Evolutionary conservation across 2,329 filamentous ascomycete species (phyloP).

Genomic region (Penicillium frequentans): DNA sequence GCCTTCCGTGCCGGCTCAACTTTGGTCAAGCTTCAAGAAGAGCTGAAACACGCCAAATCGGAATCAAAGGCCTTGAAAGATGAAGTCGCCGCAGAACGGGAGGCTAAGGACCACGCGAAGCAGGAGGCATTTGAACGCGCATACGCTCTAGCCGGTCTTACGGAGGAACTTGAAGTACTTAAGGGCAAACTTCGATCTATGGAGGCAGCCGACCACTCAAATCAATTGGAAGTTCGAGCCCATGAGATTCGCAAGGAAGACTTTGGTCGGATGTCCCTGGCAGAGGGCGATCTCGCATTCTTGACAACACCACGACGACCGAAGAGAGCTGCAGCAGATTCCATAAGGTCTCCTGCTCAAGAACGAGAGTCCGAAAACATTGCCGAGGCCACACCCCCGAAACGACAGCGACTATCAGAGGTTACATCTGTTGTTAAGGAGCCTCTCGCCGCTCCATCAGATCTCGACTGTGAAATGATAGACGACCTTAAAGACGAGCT

Average conservation of each 20-base stretch:
- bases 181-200: slow-evolving; percentile 43
- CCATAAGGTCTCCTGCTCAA: slow-evolving; percentile 20
- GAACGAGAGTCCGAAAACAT: slow-evolving; percentile 7
- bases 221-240: slow-evolving; percentile 32
- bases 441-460: slow-evolving; percentile 23
- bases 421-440: slow-evolving; percentile 19
- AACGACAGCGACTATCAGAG: slow-evolving; percentile 35
- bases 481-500: slow-evolving; percentile 51
- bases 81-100: slow-evolving; percentile 52
- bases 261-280: slow-evolving; percentile 28
- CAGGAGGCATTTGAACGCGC: slow-evolving; percentile 51
- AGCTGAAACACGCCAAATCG: slow-evolving; percentile 42
- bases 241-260: slow-evolving; percentile 31
- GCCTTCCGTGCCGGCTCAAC: slow-evolving; percentile 58
- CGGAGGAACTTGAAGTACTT: slow-evolving; percentile 45
- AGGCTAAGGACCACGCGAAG: slow-evolving; percentile 46
- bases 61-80: slow-evolving; percentile 54
- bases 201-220: slow-evolving; percentile 39
- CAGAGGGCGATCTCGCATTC: slow-evolving; percentile 34
- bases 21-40: slow-evolving; percentile 56
- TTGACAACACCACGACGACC: slow-evolving; percentile 32
- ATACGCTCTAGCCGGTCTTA: slow-evolving; percentile 46
- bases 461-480: slow-evolving; percentile 45
- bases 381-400: slow-evolving; percentile 33
- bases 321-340: slow-evolving; percentile 35